Evolutionary conservation across 2,329 filamentous ascomycete genomes (phyloP), one percentile per base, ranked within the genome.

Genomic region (Amauroascus verrucosus): DNA sequence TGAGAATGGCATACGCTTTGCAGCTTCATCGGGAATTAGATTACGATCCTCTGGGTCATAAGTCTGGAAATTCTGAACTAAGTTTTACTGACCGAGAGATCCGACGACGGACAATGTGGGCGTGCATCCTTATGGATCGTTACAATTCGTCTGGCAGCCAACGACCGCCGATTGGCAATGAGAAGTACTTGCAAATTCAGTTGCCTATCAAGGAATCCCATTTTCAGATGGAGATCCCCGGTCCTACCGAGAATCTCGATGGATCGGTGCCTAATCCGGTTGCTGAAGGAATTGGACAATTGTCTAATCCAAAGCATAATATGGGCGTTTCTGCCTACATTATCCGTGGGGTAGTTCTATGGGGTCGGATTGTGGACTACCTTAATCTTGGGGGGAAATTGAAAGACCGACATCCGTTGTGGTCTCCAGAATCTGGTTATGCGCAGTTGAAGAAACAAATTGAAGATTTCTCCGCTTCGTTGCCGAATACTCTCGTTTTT

Each of bases 121-220:
- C 90, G 11, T 97, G 91, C 65, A 95, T 95, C 64, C 70, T 96
- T 54, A 96, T 97, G 90, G 93, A 98, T 66, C 83, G 91, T 0
- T 96, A 96, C 74, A 96, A 94, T 69, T 96, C 91, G 0, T 96
- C 90, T 1, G 91, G 93, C 1, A 94, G 88, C 1, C 90, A 96
- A 63, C 80, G 91, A 35, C 93, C 93, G 18, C 87, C 88, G 51
- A 95, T 96, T 61, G 85, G 95, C 52, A 85, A 87, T 59, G 89
- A 96, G 67, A 87, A 93, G 59, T 88, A 87, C 53, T 79, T 97
- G 57, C 84, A 88, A 60, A 88, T 96, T 14, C 91, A 93, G 58
- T 72, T 98, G 22, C 93, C 93, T 0, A 86, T 96, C 62, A 90
- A 87, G 65, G 93, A 98, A 67, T 83, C 84, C 48, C 83, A 88